These are phyloP conservation scores for Podosphaera leucotricha DNA, from an alignment of 2,329 filamentous ascomycete species.

Conservation along the genomic window DNA sequence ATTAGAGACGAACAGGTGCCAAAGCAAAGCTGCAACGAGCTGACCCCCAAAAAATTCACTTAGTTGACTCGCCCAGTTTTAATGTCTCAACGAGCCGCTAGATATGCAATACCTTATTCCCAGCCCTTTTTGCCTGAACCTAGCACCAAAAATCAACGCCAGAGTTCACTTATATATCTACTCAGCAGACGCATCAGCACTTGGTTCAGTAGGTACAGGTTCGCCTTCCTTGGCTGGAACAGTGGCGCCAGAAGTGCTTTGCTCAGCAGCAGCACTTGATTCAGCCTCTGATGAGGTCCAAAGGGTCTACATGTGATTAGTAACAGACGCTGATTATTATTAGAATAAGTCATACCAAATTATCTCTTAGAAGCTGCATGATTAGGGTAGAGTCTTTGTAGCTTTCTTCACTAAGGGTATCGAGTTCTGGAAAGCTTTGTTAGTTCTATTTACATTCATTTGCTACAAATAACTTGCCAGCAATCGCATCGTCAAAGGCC, in stretches of 20 bases:
- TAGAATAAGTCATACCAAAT: constrained; percentile 27
- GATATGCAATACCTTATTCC: constrained; percentile 14
- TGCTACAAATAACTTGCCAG: background rate
- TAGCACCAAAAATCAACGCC: constrained; percentile 16
- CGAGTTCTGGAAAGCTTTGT: constrained; percentile 44
- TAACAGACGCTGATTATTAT: background rate
- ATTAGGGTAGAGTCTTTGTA: constrained; percentile 98
- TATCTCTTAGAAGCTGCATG: constrained; percentile 97
- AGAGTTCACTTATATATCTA: constrained; percentile 10
- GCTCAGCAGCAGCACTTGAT: constrained; percentile 3
- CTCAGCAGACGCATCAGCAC: constrained; percentile 14
- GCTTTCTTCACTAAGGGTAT: constrained; percentile 90
- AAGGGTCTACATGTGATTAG: constrained; percentile 31
- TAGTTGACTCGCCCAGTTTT: constrained; percentile 9
- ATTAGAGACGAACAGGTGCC: constrained; percentile 15
- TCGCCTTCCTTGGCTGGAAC: constrained; percentile 27
- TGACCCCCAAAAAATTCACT: constrained; percentile 12
- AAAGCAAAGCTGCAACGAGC: constrained; percentile 14
- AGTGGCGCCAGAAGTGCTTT: constrained; percentile 22
- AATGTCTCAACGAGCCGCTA: constrained; percentile 10
- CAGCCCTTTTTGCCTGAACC: constrained; percentile 12
- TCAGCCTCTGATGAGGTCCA: constrained; percentile 91
- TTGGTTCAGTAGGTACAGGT: constrained; percentile 19
- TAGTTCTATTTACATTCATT: background rate
- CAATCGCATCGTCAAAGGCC: constrained; percentile 90